Evolutionary conservation across 1,284 basidiomycete genomes (phyloP), one percentile per base, ranked within the genome.

Genomic region (Porodaedalea pini): DNA sequence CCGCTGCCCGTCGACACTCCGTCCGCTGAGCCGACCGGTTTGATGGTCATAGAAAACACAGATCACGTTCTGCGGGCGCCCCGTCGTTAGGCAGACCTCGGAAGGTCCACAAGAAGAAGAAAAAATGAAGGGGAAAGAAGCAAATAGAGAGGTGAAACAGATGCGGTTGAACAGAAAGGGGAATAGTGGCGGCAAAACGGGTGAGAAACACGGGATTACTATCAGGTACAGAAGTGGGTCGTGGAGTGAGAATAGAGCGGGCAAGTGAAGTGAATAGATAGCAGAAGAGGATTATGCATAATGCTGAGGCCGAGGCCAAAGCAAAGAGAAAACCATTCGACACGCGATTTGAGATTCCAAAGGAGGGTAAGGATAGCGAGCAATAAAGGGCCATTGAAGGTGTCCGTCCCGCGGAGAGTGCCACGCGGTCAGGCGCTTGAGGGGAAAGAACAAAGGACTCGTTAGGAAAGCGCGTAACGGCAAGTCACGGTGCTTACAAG

Each of bases 41-140:
- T 56, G 45, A 56, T 56, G 54, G 54, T 56, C 54, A 56, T 56
- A 56, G 32, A 15, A 32, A 48, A 47, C 17, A 36, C 41, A 45
- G 45, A 37, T 49, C 54, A 39, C 43, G 54, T 27, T 52, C 44
- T 49, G 45, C 27, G 23, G 43, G 15, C 32, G 25, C 17, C 21
- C 19, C 19, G 15, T 25, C 25, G 34, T 23, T 25, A 25, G 23
- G 43, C 19, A 32, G 41, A 32, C 41, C 43, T 31, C 19, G 19
- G 17, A 7, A 17, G 31, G 36, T 15, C 7, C 21, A 31, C 17
- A 23, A 29, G 31, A 7, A 53, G 6, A 11, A 25, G 21, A 5
- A 32, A 23, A 53, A 10, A 11, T 41, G 21, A 5, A 32, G 39
- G 23, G 32, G 17, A 41, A 43, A 43, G 23, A 39, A 25, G n/a